Conservation (phyloP, 2,329 filamentous ascomycete genomes). For the Verticillium nonalfalfae region DNA sequence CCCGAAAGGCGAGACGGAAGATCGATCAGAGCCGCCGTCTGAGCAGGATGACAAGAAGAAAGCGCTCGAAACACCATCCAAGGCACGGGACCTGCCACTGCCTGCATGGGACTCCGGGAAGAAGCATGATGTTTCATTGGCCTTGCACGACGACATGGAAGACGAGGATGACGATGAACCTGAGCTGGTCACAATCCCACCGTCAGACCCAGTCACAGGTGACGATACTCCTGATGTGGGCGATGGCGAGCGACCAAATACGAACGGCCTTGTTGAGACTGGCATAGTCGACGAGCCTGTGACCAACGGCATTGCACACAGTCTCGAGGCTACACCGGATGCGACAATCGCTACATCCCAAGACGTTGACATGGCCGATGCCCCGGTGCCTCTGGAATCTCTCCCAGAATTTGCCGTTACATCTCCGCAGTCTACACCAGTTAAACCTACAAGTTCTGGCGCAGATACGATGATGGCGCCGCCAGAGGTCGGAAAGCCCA, state of each 20-base stretch:
- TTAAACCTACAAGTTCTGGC: slow-evolving; percentile 30
- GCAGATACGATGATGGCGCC: slow-evolving; percentile 36
- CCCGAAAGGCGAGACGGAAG: slow-evolving; percentile 18
- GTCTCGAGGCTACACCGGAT: background rate
- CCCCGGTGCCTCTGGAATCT: slow-evolving; percentile 1
- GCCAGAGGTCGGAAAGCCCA: slow-evolving; percentile 26
- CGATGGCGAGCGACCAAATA: background rate
- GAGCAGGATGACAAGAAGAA: slow-evolving; percentile 16
- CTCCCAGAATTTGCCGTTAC: slow-evolving; percentile 17
- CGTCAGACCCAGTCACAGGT: background rate
- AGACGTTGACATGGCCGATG: slow-evolving; percentile 28
- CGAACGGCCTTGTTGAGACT: background rate
- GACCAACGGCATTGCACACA: background rate
- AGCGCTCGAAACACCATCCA: slow-evolving; percentile 7
- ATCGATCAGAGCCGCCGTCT: slow-evolving; percentile 15
- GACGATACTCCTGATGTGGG: background rate
- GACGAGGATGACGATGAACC: slow-evolving; percentile 1
- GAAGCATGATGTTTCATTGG: background rate
- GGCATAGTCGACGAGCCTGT: background rate
- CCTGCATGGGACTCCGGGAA: background rate
- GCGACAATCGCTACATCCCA: background rate
- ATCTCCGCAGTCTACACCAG: slow-evolving; percentile 12
- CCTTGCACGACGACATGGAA: background rate
- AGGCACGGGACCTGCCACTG: slow-evolving; percentile 2
- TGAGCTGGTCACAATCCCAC: background rate